Evolutionary conservation across 1,284 basidiomycete genomes (phyloP).

Genomic region (Ustilago sp.): DNA sequence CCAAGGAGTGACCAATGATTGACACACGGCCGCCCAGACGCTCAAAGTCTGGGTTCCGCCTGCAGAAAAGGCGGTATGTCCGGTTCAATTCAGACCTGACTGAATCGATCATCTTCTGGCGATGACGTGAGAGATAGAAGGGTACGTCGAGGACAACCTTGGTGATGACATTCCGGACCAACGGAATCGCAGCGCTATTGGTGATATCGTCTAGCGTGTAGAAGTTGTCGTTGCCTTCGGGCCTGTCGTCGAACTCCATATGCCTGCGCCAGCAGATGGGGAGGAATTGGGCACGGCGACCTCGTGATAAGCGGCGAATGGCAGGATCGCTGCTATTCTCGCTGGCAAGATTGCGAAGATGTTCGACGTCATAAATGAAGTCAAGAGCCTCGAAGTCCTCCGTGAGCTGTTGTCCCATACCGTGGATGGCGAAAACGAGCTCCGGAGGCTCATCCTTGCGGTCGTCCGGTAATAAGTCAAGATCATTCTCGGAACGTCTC

Average conservation of each 20-base stretch:
- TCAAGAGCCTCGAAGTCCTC: slow-evolving; percentile 60
- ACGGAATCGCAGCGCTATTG: slow-evolving; percentile 53
- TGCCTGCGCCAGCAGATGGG: slow-evolving; percentile 75
- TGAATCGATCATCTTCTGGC: slow-evolving; percentile 71
- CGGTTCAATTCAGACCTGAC: slow-evolving; percentile 67
- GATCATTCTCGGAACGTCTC: slow-evolving; percentile 22
- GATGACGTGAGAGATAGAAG: slow-evolving; percentile 71
- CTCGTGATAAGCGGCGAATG: slow-evolving; percentile 46
- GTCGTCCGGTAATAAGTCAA: slow-evolving; percentile 39
- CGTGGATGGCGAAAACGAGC: slow-evolving; percentile 62
- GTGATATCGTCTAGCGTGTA: slow-evolving; percentile 70
- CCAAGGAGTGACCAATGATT: slow-evolving; percentile 72
- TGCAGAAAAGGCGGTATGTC: slow-evolving; percentile 74
- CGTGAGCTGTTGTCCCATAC: slow-evolving; percentile 63
- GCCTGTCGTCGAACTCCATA: slow-evolving; percentile 64
- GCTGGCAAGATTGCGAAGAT: slow-evolving; percentile 49
- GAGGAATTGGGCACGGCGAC: slow-evolving; percentile 72
- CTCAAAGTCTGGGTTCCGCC: slow-evolving; percentile 72
- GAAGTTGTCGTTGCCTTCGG: slow-evolving; percentile 70
- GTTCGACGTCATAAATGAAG: slow-evolving; percentile 64
- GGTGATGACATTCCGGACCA: slow-evolving; percentile 57
- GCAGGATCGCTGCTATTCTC: slow-evolving; percentile 49
- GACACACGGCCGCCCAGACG: slow-evolving; percentile 71
- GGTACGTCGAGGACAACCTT: slow-evolving; percentile 73
- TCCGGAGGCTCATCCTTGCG: slow-evolving; percentile 58